Evolutionary conservation across 2,329 filamentous ascomycete species (phyloP).

Genomic region (Aspergillus tamarii): DNA sequence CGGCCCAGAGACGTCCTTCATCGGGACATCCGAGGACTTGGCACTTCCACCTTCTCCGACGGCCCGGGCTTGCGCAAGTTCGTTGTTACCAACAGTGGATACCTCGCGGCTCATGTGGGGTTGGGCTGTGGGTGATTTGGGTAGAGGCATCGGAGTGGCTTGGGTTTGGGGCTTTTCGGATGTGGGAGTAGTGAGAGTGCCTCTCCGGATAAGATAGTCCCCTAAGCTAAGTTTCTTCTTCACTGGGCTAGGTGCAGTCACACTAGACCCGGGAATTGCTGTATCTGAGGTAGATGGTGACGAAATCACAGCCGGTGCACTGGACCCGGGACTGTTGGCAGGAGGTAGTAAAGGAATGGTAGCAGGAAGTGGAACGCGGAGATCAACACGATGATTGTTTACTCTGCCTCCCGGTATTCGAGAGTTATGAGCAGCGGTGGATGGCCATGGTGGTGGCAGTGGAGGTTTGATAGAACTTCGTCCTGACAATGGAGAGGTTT

Average conservation of each 20-base stretch:
- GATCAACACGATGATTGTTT: conserved; percentile 24
- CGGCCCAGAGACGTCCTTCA: conserved; percentile 37
- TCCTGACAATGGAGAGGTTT: conserved; percentile 20
- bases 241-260: conserved; percentile 49
- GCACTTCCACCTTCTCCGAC: conserved; percentile 17
- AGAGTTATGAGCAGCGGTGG: conserved; percentile 43
- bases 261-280: conserved; percentile 29
- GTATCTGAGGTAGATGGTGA: conserved; percentile 34
- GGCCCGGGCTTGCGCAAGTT: conserved; percentile 17
- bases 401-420: conserved; percentile 28
- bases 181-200: conserved; percentile 44
- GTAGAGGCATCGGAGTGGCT: conserved; percentile 27
- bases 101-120: conserved; percentile 19
- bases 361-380: conserved; percentile 34
- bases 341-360: conserved; percentile 26
- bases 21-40: conserved; percentile 31
- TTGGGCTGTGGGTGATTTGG: conserved; percentile 26
- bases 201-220: conserved; percentile 51
- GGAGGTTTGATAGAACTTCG: conserved; percentile 25
- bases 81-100: conserved; percentile 14
- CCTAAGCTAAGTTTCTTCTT: conserved; percentile 56
- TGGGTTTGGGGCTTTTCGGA: conserved; percentile 44
- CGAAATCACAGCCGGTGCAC: conserved; percentile 33
- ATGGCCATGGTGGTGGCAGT: conserved; percentile 38
- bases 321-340: conserved; percentile 32